phyloP scores from a whole-genome alignment of 2,329 filamentous ascomycete species.

The Paecilomyces formosus region DNA sequence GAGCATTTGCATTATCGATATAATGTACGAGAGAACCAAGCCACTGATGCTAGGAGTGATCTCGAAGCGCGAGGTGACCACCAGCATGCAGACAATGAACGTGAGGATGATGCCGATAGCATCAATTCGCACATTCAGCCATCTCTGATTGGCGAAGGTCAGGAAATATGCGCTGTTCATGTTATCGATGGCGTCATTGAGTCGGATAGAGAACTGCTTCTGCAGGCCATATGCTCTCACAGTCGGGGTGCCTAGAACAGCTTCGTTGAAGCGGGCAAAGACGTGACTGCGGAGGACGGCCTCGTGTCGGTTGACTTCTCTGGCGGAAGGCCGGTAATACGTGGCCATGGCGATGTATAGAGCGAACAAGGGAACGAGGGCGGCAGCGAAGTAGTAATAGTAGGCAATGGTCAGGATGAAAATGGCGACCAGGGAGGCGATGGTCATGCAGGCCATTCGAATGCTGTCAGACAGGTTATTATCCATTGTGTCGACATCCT shows the following conservation, averaged over 20 bases:
- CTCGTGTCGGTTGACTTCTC: constrained; percentile 85
- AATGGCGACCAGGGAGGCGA: constrained; percentile 68
- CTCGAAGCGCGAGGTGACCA: constrained; percentile 75
- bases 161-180: constrained; percentile 95
- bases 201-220: constrained; percentile 61
- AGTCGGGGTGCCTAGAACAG: constrained; percentile 64
- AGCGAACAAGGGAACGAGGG: constrained; percentile 57
- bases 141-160: constrained; percentile 91
- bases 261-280: constrained; percentile 82
- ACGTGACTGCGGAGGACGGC: constrained; percentile 63
- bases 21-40: constrained; percentile 84
- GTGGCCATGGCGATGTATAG: constrained; percentile 70
- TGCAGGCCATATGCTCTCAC: constrained; percentile 86
- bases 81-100: constrained; percentile 80
- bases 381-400: constrained; percentile 72
- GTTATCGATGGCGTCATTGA: constrained; percentile 70
- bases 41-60: constrained; percentile 50
- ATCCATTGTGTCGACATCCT: constrained; percentile 89
- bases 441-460: constrained; percentile 78
- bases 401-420: constrained; percentile 82
- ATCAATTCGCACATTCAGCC: constrained; percentile 81
- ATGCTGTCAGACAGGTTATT: constrained; percentile 78
- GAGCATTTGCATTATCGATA: constrained; percentile 89
- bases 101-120: constrained; percentile 76
- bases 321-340: constrained; percentile 79